Base-by-base conservation (phyloP, 2,329 filamentous ascomycete species). In the Albifimbria verrucaria region DNA sequence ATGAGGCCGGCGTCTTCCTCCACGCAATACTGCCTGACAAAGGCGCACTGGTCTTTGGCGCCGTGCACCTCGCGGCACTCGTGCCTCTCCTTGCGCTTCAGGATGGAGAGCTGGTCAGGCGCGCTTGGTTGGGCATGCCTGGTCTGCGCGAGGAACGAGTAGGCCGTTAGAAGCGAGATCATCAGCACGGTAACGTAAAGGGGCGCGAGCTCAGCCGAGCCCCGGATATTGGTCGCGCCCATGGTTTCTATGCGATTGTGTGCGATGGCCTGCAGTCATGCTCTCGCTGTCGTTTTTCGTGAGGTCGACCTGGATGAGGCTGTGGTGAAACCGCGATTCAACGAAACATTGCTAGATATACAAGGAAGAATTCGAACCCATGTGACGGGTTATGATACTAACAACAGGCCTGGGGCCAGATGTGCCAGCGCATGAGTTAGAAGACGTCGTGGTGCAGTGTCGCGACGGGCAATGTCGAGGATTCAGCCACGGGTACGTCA, bases 1-100 rank as follows among this genome's bases (percentile, higher is more conserved):
- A 97, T 75, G 57, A 97, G 82, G 25, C 94, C 93, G 51, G 92
- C 89, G 72, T 97, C 90, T 67, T 97, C 91, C 64, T 95, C 91
- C 28, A 81, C 78, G 70, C 94, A 99, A 69, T 97, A 89, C 52
- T 80, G 77, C 60, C 79, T 84, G 53, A 97, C 85, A 71, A 94
- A 97, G 60, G 86, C 85, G 76, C 94, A 99, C 73, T 97, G 85
- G 68, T 99, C 89, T 55, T 77, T 65, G 50, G 86, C 88, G 47
- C 82, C 73, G 69, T 94, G 90, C 52, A 99, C 90, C 28, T 89
- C 75, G 55, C 86, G 87, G 68, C 94, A 99, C 76, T 92, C 74
- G 43, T 61, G 63, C 48, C 71, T 60, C 47, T 65, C 63, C 48
- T 58, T 62, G 53, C 68, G 63, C 55, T 60, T 59, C 53, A 65